Percentiles rank a stretch among this genome's conserved stretches.
Evolutionary conservation across 139 green algal genomes (phyloP).

Genomic region (Yamagishiella unicocca): DNA sequence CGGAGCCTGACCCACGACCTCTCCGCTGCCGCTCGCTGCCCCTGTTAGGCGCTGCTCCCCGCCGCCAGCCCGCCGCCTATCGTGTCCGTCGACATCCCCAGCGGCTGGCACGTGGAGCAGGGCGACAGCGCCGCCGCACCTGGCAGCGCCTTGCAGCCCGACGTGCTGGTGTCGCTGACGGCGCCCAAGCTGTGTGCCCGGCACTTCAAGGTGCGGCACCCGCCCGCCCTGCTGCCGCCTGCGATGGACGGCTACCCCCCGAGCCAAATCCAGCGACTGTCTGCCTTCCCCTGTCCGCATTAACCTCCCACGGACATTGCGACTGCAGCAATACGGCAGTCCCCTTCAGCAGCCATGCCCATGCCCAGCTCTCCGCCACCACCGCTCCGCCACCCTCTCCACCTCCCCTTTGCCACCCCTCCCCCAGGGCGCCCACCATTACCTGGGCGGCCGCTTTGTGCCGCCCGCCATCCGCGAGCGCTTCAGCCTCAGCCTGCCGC

Average conservation of each 20-base stretch:
- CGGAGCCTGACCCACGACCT: no score
- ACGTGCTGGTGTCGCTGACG: constrained; percentile 96
- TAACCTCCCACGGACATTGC: no score
- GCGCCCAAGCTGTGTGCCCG: constrained; percentile 90
- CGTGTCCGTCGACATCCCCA: constrained; percentile 87
- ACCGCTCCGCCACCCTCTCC: background rate
- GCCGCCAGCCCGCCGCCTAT: constrained; percentile 59
- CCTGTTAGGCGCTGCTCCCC: constrained; percentile 76
- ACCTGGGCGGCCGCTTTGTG: constrained; percentile 95
- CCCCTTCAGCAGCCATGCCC: no score
- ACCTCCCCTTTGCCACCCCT: background rate
- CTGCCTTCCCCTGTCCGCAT: no score
- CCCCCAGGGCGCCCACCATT: constrained; percentile 87
- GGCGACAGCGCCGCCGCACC: constrained; percentile 53
- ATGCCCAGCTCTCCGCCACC: no score
- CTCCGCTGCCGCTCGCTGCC: no score
- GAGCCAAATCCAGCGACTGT: no score
- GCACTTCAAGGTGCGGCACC: constrained; percentile 75
- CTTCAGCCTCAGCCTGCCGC: constrained; percentile 83
- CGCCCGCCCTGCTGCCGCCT: no score
- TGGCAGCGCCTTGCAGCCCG: constrained; percentile 72
- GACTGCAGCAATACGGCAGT: no score
- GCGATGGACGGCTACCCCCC: no score
- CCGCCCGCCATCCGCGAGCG: constrained; percentile 85
- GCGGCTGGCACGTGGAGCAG: constrained; percentile 88